Evolutionary conservation across 345 rosid genomes (phyloP).

Genomic region (Conringia planisiliqua): DNA sequence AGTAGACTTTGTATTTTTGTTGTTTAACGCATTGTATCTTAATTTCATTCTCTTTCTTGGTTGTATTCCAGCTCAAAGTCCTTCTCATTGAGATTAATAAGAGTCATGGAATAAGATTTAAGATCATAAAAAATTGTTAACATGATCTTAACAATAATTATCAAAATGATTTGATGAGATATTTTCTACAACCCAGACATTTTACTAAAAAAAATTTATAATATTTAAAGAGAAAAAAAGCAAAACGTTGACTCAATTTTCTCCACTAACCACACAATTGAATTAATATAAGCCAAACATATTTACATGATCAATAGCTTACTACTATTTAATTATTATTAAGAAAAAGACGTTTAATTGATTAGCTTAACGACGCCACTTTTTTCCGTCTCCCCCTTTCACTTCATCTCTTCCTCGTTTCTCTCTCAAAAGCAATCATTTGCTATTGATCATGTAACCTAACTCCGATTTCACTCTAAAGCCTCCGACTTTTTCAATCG

Average conservation of each 20-base stretch:
- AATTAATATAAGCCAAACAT: too few relatives aligned
- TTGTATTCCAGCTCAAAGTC: too few relatives aligned
- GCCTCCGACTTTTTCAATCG: too few relatives aligned
- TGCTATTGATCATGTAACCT: background rate
- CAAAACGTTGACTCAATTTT: background rate
- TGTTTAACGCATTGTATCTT: background rate
- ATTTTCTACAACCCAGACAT: background rate
- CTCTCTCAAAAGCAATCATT: background rate
- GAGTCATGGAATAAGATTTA: background rate
- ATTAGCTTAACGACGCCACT: background rate
- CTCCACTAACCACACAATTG: background rate
- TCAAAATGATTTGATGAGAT: too few relatives aligned
- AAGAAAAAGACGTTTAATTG: too few relatives aligned
- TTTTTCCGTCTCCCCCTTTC: background rate
- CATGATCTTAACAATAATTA: background rate
- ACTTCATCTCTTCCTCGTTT: background rate
- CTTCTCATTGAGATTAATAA: too few relatives aligned
- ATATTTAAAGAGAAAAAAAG: background rate
- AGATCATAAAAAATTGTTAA: background rate
- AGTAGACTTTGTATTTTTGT: background rate
- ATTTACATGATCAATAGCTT: too few relatives aligned
- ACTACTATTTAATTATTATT: too few relatives aligned
- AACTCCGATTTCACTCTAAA: background rate
- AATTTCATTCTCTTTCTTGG: background rate
- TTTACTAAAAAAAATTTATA: background rate